phyloP scores from a whole-genome alignment of 768 basidiomycete genomes.

The button mushroom (Agaricus bisporus) region DNA sequence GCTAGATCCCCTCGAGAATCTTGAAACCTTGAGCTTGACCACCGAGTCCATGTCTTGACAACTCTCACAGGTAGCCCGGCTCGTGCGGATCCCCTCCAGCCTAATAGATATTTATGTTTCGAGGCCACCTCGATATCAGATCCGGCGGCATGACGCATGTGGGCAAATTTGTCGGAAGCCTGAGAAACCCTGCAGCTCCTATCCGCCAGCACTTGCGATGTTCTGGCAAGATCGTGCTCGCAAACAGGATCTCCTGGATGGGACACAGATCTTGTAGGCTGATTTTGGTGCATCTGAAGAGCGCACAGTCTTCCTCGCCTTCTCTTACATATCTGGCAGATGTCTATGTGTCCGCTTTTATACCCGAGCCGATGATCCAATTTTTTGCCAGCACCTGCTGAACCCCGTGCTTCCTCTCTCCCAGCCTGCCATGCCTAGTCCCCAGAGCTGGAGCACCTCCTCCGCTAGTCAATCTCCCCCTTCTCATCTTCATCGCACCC shows the following conservation, averaged over 20 bases:
- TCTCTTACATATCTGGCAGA: slow-evolving; percentile 9
- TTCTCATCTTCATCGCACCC: not conserved
- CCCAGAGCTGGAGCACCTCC: slow-evolving; percentile 2
- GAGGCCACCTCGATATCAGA: too few species aligned
- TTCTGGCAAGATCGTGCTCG: too few species aligned
- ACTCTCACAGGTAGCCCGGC: too few species aligned
- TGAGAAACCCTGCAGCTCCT: too few species aligned
- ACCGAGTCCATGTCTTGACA: too few species aligned
- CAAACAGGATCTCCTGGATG: not conserved
- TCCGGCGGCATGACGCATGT: too few species aligned
- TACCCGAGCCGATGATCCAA: not conserved
- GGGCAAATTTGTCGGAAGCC: too few species aligned
- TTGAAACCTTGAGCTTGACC: too few species aligned
- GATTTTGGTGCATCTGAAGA: not conserved
- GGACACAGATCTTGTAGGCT: not conserved
- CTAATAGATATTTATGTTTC: too few species aligned
- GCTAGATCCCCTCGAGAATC: too few species aligned
- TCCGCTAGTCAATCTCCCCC: not conserved
- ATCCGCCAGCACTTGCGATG: too few species aligned
- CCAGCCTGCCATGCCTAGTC: slow-evolving; percentile 3
- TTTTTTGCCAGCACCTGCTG: not conserved
- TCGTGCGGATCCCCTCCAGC: too few species aligned
- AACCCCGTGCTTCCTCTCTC: not conserved
- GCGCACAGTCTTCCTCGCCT: slow-evolving; percentile 1
- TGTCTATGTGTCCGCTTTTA: not conserved